phyloP scores from a whole-genome alignment of 2,329 filamentous ascomycete genomes.

The Venturia aucupariae region DNA sequence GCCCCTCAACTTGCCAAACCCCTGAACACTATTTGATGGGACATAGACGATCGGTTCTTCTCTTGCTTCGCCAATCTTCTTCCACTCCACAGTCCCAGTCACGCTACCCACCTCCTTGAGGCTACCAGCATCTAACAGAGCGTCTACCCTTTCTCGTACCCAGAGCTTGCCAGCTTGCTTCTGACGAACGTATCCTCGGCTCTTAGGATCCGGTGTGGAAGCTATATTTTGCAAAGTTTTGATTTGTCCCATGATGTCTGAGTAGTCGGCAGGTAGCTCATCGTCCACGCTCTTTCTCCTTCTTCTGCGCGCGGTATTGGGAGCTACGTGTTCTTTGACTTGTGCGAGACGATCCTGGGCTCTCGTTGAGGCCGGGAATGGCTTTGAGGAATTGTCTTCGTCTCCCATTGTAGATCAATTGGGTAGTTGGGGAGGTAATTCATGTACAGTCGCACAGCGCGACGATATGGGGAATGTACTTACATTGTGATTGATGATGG shows the following conservation, averaged over 20 bases:
- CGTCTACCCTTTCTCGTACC: conserved; percentile 52
- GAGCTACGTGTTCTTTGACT: conserved; percentile 36
- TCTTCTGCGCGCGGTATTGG: conserved; percentile 22
- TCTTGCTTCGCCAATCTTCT: conserved; percentile 33
- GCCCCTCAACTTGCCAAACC: conserved; percentile 43
- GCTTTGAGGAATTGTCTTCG: not conserved
- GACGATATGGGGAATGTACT: not conserved
- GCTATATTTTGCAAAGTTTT: conserved; percentile 43
- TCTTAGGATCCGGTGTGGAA: conserved; percentile 43
- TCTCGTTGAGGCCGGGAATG: not conserved
- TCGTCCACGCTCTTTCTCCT: conserved; percentile 25
- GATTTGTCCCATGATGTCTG: conserved; percentile 52
- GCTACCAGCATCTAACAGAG: conserved; percentile 46
- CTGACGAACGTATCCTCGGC: conserved; percentile 52
- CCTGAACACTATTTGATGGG: conserved; percentile 54
- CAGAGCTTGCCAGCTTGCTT: conserved; percentile 56
- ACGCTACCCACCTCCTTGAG: conserved; percentile 54
- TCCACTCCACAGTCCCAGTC: conserved; percentile 51
- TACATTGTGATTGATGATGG: not conserved
- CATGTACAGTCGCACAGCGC: not conserved
- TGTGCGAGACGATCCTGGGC: conserved; percentile 36
- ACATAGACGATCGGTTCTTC: conserved; percentile 42
- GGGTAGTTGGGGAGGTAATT: not conserved
- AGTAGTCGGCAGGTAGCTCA: conserved; percentile 50
- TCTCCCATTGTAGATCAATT: not conserved